phyloP scores from a whole-genome alignment of 73 alveolate species.

The Paramecium primaurelia region DNA sequence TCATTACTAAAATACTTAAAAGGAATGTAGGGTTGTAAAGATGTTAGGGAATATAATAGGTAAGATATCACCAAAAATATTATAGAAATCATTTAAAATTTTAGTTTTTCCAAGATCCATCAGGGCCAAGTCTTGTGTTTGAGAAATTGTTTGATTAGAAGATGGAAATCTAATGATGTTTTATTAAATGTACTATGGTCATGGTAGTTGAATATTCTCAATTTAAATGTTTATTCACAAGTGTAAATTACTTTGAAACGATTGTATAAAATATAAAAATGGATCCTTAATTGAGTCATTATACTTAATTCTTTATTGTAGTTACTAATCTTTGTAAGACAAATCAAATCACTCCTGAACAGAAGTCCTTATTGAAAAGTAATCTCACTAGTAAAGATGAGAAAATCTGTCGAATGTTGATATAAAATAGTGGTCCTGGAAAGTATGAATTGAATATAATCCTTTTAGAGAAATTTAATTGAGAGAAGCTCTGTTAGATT shows the following conservation, averaged over 20 bases:
- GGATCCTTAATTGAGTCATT: slow-evolving; percentile 45
- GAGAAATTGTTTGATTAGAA: slow-evolving; percentile 18
- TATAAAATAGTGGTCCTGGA: slow-evolving; percentile 35
- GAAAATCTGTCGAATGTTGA: background rate
- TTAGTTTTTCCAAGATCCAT: background rate
- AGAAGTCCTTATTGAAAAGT: background rate
- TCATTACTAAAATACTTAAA: background rate
- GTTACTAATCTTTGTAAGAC: slow-evolving; percentile 31
- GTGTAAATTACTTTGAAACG: slow-evolving; percentile 1
- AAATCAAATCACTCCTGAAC: slow-evolving; percentile 11
- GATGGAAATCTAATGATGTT: background rate
- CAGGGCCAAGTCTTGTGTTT: background rate
- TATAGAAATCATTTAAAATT: background rate
- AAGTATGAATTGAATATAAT: background rate
- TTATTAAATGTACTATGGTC: background rate
- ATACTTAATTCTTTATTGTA: slow-evolving; percentile 42
- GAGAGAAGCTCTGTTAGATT: slow-evolving; percentile 3
- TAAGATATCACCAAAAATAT: background rate
- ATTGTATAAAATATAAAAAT: slow-evolving; percentile 7
- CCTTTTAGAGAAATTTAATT: background rate
- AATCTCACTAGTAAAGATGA: slow-evolving; percentile 21
- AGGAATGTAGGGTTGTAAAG: background rate
- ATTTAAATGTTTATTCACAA: background rate
- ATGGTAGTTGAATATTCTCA: background rate
- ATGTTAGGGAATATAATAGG: slow-evolving; percentile 50